Percentiles rank a stretch among this genome's conserved stretches.
These are phyloP conservation scores for Plasmodium gonderi DNA, from an alignment of 169 alveolate genomes.

Conservation along the genomic window DNA sequence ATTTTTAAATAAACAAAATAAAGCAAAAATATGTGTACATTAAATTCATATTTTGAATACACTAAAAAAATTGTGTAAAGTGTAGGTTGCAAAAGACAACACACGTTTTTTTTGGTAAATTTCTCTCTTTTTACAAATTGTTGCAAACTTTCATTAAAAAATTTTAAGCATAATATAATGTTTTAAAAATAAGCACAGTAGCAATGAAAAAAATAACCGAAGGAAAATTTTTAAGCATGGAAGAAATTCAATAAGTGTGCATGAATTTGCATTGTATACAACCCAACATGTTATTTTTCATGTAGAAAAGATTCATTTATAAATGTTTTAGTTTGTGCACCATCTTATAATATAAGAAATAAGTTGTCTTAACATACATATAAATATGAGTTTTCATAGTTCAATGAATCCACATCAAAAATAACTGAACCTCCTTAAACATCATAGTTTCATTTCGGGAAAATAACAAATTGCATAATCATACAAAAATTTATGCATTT, in stretches of 20 bases:
- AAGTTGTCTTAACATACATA: neutral
- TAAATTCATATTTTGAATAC: neutral
- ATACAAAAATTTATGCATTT: too few species aligned
- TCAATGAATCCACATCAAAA: neutral
- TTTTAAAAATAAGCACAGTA: neutral
- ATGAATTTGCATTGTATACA: neutral
- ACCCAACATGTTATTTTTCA: neutral
- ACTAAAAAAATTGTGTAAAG: neutral
- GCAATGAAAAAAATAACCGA: neutral
- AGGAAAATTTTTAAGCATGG: neutral
- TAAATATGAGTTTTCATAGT: neutral
- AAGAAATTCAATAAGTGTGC: neutral
- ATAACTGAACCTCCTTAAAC: neutral
- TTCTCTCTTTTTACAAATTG: neutral
- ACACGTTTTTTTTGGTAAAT: neutral
- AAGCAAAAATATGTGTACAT: neutral
- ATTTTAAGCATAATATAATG: neutral
- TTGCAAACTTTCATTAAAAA: neutral
- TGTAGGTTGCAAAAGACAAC: neutral
- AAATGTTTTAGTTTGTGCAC: neutral
- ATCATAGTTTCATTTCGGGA: neutral
- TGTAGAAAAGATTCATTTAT: neutral
- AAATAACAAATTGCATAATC: neutral
- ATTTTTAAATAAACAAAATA: neutral
- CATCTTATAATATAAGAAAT: neutral